Evolutionary conservation across 768 basidiomycete species (phyloP).

Genomic region (Hygrocybe coccinea): DNA sequence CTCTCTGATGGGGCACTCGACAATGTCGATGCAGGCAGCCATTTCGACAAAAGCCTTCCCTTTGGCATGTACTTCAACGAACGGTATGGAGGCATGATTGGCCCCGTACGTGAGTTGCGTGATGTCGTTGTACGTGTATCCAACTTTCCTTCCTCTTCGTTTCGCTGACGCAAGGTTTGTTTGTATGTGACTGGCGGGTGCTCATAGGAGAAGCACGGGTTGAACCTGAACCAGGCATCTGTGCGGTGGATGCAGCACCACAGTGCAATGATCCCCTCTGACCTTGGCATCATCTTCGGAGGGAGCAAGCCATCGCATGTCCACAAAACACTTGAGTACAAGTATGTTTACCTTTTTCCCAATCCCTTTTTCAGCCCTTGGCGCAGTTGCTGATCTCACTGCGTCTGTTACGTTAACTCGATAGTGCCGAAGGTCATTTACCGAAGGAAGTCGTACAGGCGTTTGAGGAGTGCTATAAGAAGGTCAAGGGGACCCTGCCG

Average conservation of each 20-base stretch:
- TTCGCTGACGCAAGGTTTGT: too few relatives aligned
- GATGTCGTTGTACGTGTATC: conserved; percentile 35
- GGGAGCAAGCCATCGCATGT: conserved; percentile 39
- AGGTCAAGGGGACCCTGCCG: conserved; percentile 26
- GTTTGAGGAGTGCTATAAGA: conserved; percentile 43
- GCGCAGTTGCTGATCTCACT: too few relatives aligned
- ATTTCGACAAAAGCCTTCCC: conserved; percentile 35
- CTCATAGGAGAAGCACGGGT: conserved; percentile 35
- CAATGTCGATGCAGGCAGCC: conserved; percentile 28
- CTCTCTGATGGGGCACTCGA: conserved; percentile 17
- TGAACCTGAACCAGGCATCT: conserved; percentile 42
- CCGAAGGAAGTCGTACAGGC: conserved; percentile 45
- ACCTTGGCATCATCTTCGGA: conserved; percentile 43
- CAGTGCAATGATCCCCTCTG: conserved; percentile 33
- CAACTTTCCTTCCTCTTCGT: background rate
- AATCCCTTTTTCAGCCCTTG: too few relatives aligned
- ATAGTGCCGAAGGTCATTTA: conserved; percentile 47
- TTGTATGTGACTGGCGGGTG: too few relatives aligned
- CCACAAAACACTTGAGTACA: conserved; percentile 11
- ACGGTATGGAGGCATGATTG: conserved; percentile 35
- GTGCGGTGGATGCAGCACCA: conserved; percentile 51
- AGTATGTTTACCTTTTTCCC: conserved; percentile 1
- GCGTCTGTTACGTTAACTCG: too few relatives aligned
- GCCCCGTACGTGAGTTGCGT: conserved; percentile 35
- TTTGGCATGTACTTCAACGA: conserved; percentile 39